These are phyloP conservation scores for Bifiguratus adelaidae DNA, from an alignment of 192 early-diverging fungal genomes.

Conservation along the genomic window DNA sequence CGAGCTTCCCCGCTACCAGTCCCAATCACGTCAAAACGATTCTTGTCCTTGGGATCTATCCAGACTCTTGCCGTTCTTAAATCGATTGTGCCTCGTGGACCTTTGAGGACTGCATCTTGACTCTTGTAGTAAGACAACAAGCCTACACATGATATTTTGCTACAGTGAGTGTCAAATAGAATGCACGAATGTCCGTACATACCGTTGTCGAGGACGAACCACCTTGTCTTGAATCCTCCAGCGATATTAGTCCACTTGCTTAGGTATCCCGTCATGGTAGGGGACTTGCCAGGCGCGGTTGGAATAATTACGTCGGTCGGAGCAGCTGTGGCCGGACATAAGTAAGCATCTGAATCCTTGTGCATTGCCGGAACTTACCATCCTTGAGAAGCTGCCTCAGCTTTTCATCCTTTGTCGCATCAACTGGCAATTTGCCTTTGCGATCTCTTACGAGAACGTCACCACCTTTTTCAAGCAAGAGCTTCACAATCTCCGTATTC, in stretches of 20 bases:
- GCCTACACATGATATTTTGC: not conserved
- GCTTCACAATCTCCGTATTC: constrained; percentile 53
- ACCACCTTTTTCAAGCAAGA: constrained; percentile 62
- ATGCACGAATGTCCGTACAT: not conserved
- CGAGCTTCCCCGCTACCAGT: constrained; percentile 65
- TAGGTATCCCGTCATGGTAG: constrained; percentile 49
- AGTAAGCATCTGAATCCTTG: not conserved
- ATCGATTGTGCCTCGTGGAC: constrained; percentile 74
- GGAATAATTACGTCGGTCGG: constrained; percentile 35
- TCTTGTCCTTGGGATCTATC: constrained; percentile 49
- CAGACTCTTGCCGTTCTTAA: constrained; percentile 55
- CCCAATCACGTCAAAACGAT: constrained; percentile 68
- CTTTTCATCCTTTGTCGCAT: constrained; percentile 35
- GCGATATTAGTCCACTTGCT: constrained; percentile 86
- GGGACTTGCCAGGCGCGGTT: constrained; percentile 42
- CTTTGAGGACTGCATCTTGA: constrained; percentile 60
- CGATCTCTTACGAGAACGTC: constrained; percentile 62
- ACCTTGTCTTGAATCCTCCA: constrained; percentile 65
- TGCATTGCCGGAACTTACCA: constrained; percentile 2
- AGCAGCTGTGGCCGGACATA: constrained; percentile 18
- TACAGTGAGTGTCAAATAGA: not conserved
- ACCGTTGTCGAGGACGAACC: constrained; percentile 66
- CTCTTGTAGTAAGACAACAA: constrained; percentile 79
- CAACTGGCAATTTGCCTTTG: constrained; percentile 45
- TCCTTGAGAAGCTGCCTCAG: constrained; percentile 38